Conservation (phyloP, 2,329 filamentous ascomycete genomes). For the Cordyceps sp. region DNA sequence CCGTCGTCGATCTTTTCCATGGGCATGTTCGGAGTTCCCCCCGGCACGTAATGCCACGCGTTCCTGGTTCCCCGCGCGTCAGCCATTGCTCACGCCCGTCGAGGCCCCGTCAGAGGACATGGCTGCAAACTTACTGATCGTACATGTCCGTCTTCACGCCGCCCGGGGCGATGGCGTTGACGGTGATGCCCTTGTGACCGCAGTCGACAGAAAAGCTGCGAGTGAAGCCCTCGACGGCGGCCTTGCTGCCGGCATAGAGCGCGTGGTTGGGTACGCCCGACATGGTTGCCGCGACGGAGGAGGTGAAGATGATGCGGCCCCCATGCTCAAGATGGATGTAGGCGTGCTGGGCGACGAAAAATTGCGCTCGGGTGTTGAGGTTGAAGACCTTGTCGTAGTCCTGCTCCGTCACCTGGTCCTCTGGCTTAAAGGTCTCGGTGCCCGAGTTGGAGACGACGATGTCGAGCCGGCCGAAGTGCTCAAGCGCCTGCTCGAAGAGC, state of each 20-base stretch:
- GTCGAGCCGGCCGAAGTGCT: conserved; percentile 49
- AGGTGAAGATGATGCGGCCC: conserved; percentile 59
- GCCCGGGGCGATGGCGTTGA: conserved; percentile 50
- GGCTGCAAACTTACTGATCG: not conserved
- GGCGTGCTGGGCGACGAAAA: conserved; percentile 55
- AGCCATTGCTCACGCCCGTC: not conserved
- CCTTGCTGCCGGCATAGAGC: conserved; percentile 62
- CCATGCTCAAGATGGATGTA: conserved; percentile 53
- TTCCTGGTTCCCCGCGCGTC: not conserved
- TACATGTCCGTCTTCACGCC: conserved; percentile 56
- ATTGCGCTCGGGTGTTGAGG: conserved; percentile 52
- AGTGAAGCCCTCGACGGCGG: conserved; percentile 61
- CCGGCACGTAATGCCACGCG: conserved; percentile 34
- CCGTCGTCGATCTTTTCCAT: conserved; percentile 19
- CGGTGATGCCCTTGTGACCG: conserved; percentile 49
- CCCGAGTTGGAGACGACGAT: conserved; percentile 57
- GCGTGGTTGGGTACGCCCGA: conserved; percentile 50
- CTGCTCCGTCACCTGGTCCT: conserved; percentile 52
- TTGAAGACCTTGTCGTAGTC: conserved; percentile 57
- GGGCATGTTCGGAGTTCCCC: conserved; percentile 34
- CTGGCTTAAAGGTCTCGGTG: conserved; percentile 50
- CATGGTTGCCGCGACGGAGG: conserved; percentile 37
- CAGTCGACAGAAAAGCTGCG: conserved; percentile 58
- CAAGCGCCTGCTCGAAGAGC: conserved; percentile 46
- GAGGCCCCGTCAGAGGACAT: too few relatives aligned